Evolutionary conservation across 805 yeast genomes (phyloP).

Genomic region (Lipomyces spencermartinsiae): DNA sequence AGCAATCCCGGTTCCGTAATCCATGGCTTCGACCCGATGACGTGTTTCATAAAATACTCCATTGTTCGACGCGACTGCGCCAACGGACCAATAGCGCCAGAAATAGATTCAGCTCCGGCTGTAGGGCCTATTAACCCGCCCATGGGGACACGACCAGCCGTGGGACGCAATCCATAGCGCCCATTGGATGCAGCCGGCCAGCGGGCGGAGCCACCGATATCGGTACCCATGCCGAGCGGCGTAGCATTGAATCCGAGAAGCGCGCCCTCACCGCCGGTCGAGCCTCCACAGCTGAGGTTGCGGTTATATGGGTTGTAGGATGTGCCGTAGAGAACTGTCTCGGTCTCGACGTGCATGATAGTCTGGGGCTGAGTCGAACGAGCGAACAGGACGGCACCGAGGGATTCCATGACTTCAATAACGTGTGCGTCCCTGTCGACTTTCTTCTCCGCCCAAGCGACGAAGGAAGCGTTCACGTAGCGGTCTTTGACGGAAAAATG

Average conservation of each 20-base stretch:
- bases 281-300: slow-evolving; percentile 69
- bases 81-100: slow-evolving; percentile 61
- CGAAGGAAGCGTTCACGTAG: slow-evolving; percentile 67
- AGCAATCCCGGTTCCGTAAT: slow-evolving; percentile 53
- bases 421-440: slow-evolving; percentile 56
- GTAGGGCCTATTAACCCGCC: slow-evolving; percentile 53
- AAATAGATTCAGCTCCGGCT: slow-evolving; percentile 56
- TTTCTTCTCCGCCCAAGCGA: slow-evolving; percentile 56
- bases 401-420: slow-evolving; percentile 53
- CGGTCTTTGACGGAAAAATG: slow-evolving; percentile 62
- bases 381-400: slow-evolving; percentile 68
- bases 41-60: slow-evolving; percentile 54
- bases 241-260: slow-evolving; percentile 65
- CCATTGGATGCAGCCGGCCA: slow-evolving; percentile 72
- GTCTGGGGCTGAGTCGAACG: slow-evolving; percentile 74
- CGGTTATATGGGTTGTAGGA: slow-evolving; percentile 66
- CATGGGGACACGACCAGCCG: slow-evolving; percentile 57
- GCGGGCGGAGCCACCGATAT: slow-evolving; percentile 75
- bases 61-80: slow-evolving; percentile 57
- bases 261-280: slow-evolving; percentile 77
- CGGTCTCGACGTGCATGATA: slow-evolving; percentile 71
- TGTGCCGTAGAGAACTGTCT: slow-evolving; percentile 64
- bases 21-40: slow-evolving; percentile 62
- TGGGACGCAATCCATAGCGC: slow-evolving; percentile 66
- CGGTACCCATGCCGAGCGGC: slow-evolving; percentile 69